These are phyloP conservation scores for Xylariaceae sp. DNA, from an alignment of 2,329 filamentous ascomycete genomes.

Conservation along the genomic window DNA sequence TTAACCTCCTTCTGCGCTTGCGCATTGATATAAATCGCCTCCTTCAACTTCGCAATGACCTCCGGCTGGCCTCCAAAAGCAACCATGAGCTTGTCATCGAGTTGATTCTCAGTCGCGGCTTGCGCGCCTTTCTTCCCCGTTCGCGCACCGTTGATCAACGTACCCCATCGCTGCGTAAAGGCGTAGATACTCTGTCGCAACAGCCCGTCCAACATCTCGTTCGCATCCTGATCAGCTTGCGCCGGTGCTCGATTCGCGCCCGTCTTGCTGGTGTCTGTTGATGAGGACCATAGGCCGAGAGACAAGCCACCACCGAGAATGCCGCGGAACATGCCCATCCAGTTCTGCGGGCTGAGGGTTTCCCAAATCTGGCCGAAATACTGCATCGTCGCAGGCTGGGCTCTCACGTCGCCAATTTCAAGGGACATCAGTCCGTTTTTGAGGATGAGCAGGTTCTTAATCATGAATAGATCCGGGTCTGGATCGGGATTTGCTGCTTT, in stretches of 20 bases:
- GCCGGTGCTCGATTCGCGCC: slow-evolving; percentile 16
- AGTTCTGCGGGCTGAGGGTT: slow-evolving; percentile 52
- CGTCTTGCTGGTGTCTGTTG: slow-evolving; percentile 18
- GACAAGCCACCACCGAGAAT: slow-evolving; percentile 51
- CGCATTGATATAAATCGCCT: slow-evolving; percentile 54
- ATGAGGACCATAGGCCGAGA: slow-evolving; percentile 32
- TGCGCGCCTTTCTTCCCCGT: slow-evolving; percentile 45
- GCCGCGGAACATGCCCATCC: slow-evolving; percentile 54
- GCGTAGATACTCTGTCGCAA: slow-evolving; percentile 57
- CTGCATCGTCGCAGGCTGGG: slow-evolving; percentile 48
- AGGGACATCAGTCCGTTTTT: slow-evolving; percentile 96
- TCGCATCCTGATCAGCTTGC: slow-evolving; percentile 47
- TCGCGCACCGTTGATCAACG: slow-evolving; percentile 45
- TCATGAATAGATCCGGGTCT: slow-evolving; percentile 84
- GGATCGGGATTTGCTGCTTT: slow-evolving; percentile 47
- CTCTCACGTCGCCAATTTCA: slow-evolving; percentile 71
- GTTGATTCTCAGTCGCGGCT: slow-evolving; percentile 45
- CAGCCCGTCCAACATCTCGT: slow-evolving; percentile 59
- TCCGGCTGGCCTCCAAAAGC: slow-evolving; percentile 57
- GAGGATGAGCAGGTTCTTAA: slow-evolving; percentile 88
- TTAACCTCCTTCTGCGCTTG: slow-evolving; percentile 46
- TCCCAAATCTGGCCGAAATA: slow-evolving; percentile 63
- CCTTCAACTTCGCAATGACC: slow-evolving; percentile 54
- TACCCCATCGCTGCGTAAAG: slow-evolving; percentile 57
- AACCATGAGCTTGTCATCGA: slow-evolving; percentile 51